A percentile compares a stretch with the other conserved stretches of the same genome.
Conservation (phyloP, 768 basidiomycete genomes). For the Hysterangium stoloniferum region DNA sequence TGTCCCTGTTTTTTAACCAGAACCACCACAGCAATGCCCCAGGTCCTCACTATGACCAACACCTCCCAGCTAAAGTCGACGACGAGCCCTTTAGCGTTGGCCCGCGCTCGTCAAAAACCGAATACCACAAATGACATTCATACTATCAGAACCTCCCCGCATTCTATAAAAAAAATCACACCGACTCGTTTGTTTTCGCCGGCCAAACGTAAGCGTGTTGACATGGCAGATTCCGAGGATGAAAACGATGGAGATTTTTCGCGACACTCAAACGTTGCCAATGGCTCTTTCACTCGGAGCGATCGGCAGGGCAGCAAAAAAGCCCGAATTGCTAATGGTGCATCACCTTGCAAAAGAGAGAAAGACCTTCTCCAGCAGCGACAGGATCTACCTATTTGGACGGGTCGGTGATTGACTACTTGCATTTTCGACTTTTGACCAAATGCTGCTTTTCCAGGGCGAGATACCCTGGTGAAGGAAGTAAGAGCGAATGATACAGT, state of each 20-base stretch:
- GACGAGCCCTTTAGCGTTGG: not conserved
- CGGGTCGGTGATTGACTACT: slow-evolving; percentile 39
- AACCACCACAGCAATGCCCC: not conserved
- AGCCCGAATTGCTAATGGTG: slow-evolving; percentile 7
- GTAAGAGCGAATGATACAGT: slow-evolving; percentile 75
- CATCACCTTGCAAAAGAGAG: not conserved
- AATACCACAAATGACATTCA: not conserved
- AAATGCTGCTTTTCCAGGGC: slow-evolving; percentile 40
- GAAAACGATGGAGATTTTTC: slow-evolving; percentile 18
- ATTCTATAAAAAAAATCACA: not conserved
- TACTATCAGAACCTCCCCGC: not conserved
- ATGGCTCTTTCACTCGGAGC: slow-evolving; percentile 8
- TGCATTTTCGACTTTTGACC: not conserved
- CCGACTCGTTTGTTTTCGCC: not conserved
- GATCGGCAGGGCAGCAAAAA: slow-evolving; percentile 12
- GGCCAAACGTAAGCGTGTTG: slow-evolving; percentile 19
- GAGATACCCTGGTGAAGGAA: slow-evolving; percentile 64
- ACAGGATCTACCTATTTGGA: slow-evolving; percentile 67
- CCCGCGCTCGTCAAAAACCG: not conserved
- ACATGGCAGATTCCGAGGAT: slow-evolving; percentile 24
- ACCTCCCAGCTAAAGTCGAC: not conserved
- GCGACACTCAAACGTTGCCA: slow-evolving; percentile 8
- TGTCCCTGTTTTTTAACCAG: slow-evolving; percentile 5
- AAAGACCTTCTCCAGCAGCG: slow-evolving; percentile 51
- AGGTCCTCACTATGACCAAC: not conserved